Base-by-base conservation (phyloP, 2,329 filamentous ascomycete genomes). In the Fusarium pseudograminearum region DNA sequence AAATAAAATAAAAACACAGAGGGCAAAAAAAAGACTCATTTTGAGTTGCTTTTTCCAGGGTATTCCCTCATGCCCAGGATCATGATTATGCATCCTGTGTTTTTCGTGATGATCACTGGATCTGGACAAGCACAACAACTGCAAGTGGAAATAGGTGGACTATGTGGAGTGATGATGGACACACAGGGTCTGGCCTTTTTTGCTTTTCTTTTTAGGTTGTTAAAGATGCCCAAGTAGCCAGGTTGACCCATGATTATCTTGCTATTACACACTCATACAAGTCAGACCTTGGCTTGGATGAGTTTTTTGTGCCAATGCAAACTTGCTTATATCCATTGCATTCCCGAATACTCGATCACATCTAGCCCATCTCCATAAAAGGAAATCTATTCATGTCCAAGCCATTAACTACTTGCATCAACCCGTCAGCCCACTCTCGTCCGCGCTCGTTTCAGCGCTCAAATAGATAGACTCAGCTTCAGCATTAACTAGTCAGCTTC, bases 101-200 rank as follows among this genome's bases (percentile, higher is more conserved):
- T 59, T 31, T 33, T 28, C 51, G 53, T 44, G 65, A 54, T 69
- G 38, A 69, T 69, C 65, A 61, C 40, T 67, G 51, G 61, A 42
- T 56, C 51, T 30, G 22, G 45, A 50, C 34, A 52, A 51, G 33
- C 44, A 28, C 24, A 47, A 36, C 31, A 34, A 24, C 38, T 45
- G 9, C 20, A 28, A 56, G 57, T 53, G 59, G 54, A 20, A 22
- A 60, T n/a, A 22, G 20, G 30, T 40, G 20, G 28, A 24, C 22
- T 34, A n/a, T 53, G 55, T 69, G 54, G 59, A 65, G 65, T 60
- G 59, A 36, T 30, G 28, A 55, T 52, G 18, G 59, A 51, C 53
- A 42, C 46, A 61, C 46, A 70, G 52, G 61, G 58, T 58, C 57
- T 36, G 15, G 57, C 34, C 22, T 51, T 20, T n/a, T 56, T 55